A percentile compares a stretch with the other conserved stretches of the same genome.
phyloP scores from a whole-genome alignment of 2,329 filamentous ascomycete species.

The Teratosphaeria viscida region DNA sequence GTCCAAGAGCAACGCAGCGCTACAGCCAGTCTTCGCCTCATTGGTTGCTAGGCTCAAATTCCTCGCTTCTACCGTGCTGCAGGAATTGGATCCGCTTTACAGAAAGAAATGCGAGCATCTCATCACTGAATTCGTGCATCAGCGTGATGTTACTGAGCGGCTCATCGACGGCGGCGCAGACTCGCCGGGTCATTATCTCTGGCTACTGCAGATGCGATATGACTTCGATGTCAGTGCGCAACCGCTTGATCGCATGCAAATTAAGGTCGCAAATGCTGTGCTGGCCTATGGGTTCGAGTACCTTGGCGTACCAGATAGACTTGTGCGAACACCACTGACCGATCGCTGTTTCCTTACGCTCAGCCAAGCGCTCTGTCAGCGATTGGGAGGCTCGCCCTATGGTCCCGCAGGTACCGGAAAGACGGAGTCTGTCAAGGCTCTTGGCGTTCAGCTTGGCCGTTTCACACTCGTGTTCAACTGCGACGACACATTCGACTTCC shows the following conservation, averaged over 20 bases:
- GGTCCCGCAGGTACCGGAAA: constrained; percentile 97
- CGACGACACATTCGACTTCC: constrained; percentile 99
- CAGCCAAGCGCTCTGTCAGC: constrained; percentile 88
- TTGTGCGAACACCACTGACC: constrained; percentile 91
- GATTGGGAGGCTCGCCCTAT: constrained; percentile 92
- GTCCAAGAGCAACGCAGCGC: constrained; percentile 55
- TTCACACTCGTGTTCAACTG: constrained; percentile 99
- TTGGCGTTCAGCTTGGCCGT: constrained; percentile 89
- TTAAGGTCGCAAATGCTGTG: constrained; percentile 94
- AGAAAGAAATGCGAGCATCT: constrained; percentile 97
- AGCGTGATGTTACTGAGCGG: constrained; percentile 85
- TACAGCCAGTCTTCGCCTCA: constrained; percentile 64
- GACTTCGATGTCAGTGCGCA: constrained; percentile 77
- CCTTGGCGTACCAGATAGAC: constrained; percentile 85
- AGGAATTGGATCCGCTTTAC: constrained; percentile 74
- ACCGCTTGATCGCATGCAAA: constrained; percentile 67
- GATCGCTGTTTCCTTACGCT: constrained; percentile 97
- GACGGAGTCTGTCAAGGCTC: constrained; percentile 95
- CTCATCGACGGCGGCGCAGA: constrained; percentile 66
- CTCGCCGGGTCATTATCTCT: constrained; percentile 71
- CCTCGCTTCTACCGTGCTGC: constrained; percentile 79
- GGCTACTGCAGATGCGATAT: constrained; percentile 96
- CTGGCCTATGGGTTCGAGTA: constrained; percentile 98
- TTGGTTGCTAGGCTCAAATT: constrained; percentile 77
- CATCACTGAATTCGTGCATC: constrained; percentile 97